phyloP scores from a whole-genome alignment of 2,329 filamentous ascomycete genomes.

The Neonectria punicea region DNA sequence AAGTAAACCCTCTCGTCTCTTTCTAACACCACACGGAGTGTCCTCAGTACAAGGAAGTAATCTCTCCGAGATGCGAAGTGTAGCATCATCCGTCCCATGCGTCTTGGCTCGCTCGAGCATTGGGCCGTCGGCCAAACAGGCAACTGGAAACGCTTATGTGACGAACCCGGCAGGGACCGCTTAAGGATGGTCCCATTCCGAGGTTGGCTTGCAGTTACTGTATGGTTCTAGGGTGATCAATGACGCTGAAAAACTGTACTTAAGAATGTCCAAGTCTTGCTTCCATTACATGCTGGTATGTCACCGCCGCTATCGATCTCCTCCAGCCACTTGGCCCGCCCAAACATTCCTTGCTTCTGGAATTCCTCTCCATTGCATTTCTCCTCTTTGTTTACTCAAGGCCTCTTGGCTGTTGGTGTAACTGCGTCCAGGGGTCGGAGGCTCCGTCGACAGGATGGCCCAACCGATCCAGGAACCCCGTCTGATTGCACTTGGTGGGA shows the following conservation, averaged over 20 bases:
- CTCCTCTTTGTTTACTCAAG: not conserved
- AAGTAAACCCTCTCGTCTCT: not conserved
- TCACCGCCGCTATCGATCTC: constrained; percentile 1
- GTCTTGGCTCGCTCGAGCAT: too few relatives aligned
- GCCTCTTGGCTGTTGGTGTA: constrained; percentile 8
- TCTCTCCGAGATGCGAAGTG: too few relatives aligned
- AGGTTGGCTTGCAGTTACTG: too few relatives aligned
- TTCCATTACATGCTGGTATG: constrained; percentile 1
- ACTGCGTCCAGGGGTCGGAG: constrained; percentile 1
- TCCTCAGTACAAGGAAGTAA: too few relatives aligned
- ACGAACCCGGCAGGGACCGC: too few relatives aligned
- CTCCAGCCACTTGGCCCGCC: not conserved
- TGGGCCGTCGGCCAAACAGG: too few relatives aligned
- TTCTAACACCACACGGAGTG: too few relatives aligned
- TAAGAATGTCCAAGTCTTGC: constrained; percentile 7
- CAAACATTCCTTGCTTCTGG: not conserved
- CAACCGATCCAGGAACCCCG: constrained; percentile 5
- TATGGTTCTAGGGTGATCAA: too few relatives aligned
- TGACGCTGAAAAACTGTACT: constrained; percentile 7
- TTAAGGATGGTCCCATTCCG: too few relatives aligned
- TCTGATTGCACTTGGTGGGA: constrained; percentile 24
- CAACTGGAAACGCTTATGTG: too few relatives aligned
- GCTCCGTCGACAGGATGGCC: constrained; percentile 14
- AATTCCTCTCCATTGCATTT: constrained; percentile 6
- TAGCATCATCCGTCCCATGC: too few relatives aligned